Evolutionary conservation across 768 basidiomycete genomes (phyloP), one percentile per base, ranked within the genome.

Genomic region (Boletus sensibilis): DNA sequence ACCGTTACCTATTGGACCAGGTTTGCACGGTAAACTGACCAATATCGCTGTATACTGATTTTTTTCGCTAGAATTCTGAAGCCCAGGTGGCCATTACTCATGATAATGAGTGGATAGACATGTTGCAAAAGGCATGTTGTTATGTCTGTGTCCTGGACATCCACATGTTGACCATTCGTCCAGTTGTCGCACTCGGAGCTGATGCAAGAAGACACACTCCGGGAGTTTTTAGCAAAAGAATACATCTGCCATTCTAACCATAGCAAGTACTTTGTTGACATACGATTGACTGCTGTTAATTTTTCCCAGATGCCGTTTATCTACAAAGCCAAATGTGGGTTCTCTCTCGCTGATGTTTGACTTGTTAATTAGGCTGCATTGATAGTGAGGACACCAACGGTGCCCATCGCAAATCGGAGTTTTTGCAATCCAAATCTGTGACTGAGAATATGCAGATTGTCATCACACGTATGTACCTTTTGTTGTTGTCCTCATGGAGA

Each of bases 31-130:
- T 23, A 9, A 21, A 33, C 10, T 1, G 37, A 21, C 10, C 7
- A 4, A 31, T n/a, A 4, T 6, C 1, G 23, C 23, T 13, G 6
- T 14, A n/a, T 10, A 48, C 33, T 31, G 5, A 43, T 33, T 39
- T 1, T 21, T 10, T 35, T 13, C 0, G 3, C n/a, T 10, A 61
- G 58, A 46, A 50, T 53, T 25, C 31, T 13, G 3, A 8, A 21
- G 58, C 38, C 25, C 18, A 10, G 25, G 45, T 60, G 27, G 58
- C 54, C 6, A 38, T 61, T 16, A 55, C 54, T 1, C 60, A 61
- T 6, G 60, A 61, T 14, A 37, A 47, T 11, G 31, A 59, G 9
- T 61, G 60, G 60, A 20, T 56, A 14, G 20, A 41, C 16, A 60
- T 61, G 51, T 20, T 60, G 12, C 12, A 53, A 23, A 34, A 29